These are phyloP conservation scores for Stylosanthes scabra DNA, from an alignment of 331 rosid genomes.

Conservation along the genomic window DNA sequence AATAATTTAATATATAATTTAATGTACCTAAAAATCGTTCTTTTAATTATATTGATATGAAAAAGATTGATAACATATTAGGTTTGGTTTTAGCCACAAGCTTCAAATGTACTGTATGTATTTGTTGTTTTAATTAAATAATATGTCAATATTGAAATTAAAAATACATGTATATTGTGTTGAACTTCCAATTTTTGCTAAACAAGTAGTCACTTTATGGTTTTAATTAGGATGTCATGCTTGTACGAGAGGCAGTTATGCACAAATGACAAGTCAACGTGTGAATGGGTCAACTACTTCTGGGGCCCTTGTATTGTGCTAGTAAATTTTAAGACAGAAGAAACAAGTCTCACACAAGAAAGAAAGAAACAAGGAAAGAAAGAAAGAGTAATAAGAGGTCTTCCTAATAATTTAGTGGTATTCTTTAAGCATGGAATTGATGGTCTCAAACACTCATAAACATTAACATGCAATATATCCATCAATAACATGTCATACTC, in stretches of 20 bases:
- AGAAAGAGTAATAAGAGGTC: conserved; percentile 3
- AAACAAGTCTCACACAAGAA: conserved; percentile 24
- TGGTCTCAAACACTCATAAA: conserved; percentile 20
- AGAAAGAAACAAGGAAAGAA: not conserved
- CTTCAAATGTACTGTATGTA: not conserved
- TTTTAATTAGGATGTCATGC: not conserved
- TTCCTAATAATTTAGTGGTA: not conserved
- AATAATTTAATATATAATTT: too few species aligned
- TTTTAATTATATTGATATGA: too few species aligned
- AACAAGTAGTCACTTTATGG: not conserved
- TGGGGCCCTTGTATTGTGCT: not conserved
- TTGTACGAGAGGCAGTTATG: not conserved
- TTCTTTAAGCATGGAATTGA: conserved; percentile 37
- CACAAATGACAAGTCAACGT: not conserved
- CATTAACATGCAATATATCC: too few species aligned
- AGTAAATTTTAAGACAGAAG: conserved; percentile 33
- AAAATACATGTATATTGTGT: not conserved
- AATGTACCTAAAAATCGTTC: too few species aligned
- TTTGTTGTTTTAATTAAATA: not conserved
- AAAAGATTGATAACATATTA: too few species aligned
- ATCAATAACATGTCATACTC: too few species aligned
- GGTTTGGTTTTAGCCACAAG: not conserved
- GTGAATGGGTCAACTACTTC: conserved; percentile 34
- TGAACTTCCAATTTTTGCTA: not conserved
- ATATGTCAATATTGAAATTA: not conserved